These are phyloP conservation scores for Musa troglodytarum DNA, from an alignment of 176 grass and related monocot species.

Conservation along the genomic window DNA sequence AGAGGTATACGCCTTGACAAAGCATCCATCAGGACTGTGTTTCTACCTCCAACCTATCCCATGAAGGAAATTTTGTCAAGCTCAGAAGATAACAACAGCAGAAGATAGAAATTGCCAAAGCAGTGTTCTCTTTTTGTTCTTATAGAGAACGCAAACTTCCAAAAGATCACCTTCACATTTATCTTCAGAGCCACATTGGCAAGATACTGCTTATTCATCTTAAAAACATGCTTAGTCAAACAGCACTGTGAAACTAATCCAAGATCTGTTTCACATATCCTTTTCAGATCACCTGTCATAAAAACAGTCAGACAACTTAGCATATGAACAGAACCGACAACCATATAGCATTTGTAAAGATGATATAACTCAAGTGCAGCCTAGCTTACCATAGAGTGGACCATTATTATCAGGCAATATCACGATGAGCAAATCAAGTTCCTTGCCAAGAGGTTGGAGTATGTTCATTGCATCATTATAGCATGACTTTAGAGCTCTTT, in stretches of 20 bases:
- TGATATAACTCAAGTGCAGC: not conserved
- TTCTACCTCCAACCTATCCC: constrained; percentile 60
- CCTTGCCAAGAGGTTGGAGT: constrained; percentile 50
- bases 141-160: not conserved
- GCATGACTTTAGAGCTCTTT: constrained; percentile 60
- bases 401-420: constrained; percentile 47
- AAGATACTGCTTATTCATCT: not conserved
- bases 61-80: not conserved
- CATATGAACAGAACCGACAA: not conserved
- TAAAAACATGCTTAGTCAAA: constrained; percentile 17
- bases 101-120: not conserved
- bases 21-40: constrained; percentile 36
- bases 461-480: constrained; percentile 69
- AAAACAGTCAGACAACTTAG: not conserved
- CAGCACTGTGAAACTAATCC: constrained; percentile 60
- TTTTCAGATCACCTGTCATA: constrained; percentile 42
- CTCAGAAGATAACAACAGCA: not conserved
- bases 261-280: constrained; percentile 54
- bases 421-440: constrained; percentile 77
- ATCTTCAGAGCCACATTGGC: constrained; percentile 75
- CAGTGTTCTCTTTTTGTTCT: not conserved
- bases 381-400: constrained; percentile 37
- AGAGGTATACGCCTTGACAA: constrained; percentile 27
- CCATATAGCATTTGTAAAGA: no score
- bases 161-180: constrained; percentile 56